Evolutionary conservation across 495 filamentous ascomycete species (phyloP).

Genomic region (Pyronema omphalodes): DNA sequence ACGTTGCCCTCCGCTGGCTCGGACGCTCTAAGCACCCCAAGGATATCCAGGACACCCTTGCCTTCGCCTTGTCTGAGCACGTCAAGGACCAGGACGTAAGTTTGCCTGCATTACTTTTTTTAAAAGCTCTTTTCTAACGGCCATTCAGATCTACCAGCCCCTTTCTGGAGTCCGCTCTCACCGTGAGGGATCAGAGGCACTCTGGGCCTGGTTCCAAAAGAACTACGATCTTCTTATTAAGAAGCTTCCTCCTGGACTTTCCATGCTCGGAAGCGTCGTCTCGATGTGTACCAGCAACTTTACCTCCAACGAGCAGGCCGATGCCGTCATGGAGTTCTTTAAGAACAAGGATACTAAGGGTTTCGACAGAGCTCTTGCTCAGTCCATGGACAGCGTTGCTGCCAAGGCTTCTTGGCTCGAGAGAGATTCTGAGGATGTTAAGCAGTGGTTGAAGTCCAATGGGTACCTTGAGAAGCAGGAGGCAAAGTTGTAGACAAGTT

Average conservation of each 20-base stretch:
- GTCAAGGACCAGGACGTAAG: slow-evolving; percentile 75
- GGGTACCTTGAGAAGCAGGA: slow-evolving; percentile 9
- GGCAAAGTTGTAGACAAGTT: too few species aligned
- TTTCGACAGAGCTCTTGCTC: slow-evolving; percentile 41
- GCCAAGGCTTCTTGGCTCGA: slow-evolving; percentile 42
- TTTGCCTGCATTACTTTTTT: not conserved
- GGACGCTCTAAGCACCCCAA: slow-evolving; percentile 59
- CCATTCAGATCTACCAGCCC: slow-evolving; percentile 54
- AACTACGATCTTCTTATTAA: slow-evolving; percentile 71
- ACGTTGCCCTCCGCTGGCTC: slow-evolving; percentile 76
- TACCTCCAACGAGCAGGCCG: slow-evolving; percentile 52
- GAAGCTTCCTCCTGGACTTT: slow-evolving; percentile 60
- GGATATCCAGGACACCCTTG: slow-evolving; percentile 65
- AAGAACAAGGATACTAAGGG: slow-evolving; percentile 59
- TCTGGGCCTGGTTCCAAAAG: slow-evolving; percentile 66
- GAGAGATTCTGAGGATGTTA: slow-evolving; percentile 38
- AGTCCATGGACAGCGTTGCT: slow-evolving; percentile 41
- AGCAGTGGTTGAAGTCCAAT: slow-evolving; percentile 32
- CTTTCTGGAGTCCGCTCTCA: slow-evolving; percentile 61
- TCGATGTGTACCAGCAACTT: slow-evolving; percentile 70
- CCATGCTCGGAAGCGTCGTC: slow-evolving; percentile 73
- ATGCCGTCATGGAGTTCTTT: slow-evolving; percentile 67
- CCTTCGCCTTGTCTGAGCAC: slow-evolving; percentile 54
- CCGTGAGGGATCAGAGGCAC: slow-evolving; percentile 53
- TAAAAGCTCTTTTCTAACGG: slow-evolving; percentile 1